Percentiles rank a stretch among this genome's conserved stretches.
Conservation (phyloP, 2,329 filamentous ascomycete genomes). For the Arthrocladium fulminans region DNA sequence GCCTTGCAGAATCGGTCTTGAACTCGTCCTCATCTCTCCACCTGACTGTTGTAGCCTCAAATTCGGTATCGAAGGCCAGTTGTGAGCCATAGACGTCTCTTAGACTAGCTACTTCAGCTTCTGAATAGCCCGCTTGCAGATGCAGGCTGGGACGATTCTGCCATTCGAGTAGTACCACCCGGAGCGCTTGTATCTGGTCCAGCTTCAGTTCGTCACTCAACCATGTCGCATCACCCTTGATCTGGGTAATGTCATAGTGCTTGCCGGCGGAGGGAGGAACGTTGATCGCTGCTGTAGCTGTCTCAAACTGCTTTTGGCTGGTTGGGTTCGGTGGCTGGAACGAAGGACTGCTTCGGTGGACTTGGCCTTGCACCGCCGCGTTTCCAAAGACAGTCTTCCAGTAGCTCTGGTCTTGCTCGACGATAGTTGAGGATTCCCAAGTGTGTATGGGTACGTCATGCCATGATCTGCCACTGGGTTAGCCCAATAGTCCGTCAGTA, state of each 20-base stretch:
- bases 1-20: conserved; percentile 53
- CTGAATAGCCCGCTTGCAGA: conserved; percentile 62
- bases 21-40: conserved; percentile 38
- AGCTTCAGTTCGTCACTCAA: conserved; percentile 68
- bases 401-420: neutral
- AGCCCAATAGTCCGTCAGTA: neutral
- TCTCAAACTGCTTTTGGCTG: conserved; percentile 66
- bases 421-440: neutral
- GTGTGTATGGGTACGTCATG: neutral
- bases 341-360: conserved; percentile 49
- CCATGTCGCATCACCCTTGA: conserved; percentile 82
- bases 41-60: conserved; percentile 22
- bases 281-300: conserved; percentile 79
- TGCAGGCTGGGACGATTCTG: conserved; percentile 69
- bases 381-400: neutral
- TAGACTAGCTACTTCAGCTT: conserved; percentile 67
- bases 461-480: conserved; percentile 6
- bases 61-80: conserved; percentile 49
- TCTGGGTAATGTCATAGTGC: conserved; percentile 62
- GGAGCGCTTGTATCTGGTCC: conserved; percentile 72
- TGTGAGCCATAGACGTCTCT: conserved; percentile 62
- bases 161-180: conserved; percentile 73
- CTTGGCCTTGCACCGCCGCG: neutral
- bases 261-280: conserved; percentile 59
- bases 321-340: conserved; percentile 60